Conservation (phyloP, 305 asterid species). For the Ajuga reptans region DNA sequence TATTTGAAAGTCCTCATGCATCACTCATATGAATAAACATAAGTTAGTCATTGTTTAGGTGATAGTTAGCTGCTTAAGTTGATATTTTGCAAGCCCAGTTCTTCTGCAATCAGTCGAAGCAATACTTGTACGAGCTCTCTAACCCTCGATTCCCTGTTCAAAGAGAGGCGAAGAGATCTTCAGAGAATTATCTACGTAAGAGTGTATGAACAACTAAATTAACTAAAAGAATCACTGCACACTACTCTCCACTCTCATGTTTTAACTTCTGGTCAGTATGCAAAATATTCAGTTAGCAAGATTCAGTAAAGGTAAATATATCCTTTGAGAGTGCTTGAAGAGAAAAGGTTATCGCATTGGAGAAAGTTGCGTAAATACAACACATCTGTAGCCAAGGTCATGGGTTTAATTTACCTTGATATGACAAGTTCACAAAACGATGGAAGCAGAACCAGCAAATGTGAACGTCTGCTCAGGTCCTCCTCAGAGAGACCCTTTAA, state of each 20-base stretch:
- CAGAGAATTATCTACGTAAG: not conserved
- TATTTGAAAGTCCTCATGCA: not conserved
- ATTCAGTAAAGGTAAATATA: not conserved
- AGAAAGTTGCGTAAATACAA: conserved; percentile 3
- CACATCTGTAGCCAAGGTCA: conserved; percentile 6
- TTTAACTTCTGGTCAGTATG: not conserved
- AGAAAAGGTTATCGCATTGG: conserved; percentile 11
- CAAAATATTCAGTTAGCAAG: not conserved
- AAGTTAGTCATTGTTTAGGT: not conserved
- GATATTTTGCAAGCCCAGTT: conserved; percentile 61
- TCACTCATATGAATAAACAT: conserved; percentile 1
- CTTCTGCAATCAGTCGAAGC: conserved; percentile 57
- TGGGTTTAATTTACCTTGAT: conserved; percentile 53
- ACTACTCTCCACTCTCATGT: not conserved
- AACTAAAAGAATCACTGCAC: conserved; percentile 1
- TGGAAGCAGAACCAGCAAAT: conserved; percentile 80
- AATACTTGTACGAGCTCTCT: conserved; percentile 74
- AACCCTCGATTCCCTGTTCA: conserved; percentile 68
- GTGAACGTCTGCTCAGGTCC: conserved; percentile 44
- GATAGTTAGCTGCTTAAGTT: conserved; percentile 26
- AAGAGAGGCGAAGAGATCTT: conserved; percentile 17
- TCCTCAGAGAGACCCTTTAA: conserved; percentile 42
- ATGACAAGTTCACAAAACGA: conserved; percentile 84
- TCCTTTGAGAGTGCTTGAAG: not conserved
- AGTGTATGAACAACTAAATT: not conserved